Percentiles rank a stretch among this genome's conserved stretches.
Conservation (phyloP, 805 yeast species). For the Zygotorulaspora sp. region DNA sequence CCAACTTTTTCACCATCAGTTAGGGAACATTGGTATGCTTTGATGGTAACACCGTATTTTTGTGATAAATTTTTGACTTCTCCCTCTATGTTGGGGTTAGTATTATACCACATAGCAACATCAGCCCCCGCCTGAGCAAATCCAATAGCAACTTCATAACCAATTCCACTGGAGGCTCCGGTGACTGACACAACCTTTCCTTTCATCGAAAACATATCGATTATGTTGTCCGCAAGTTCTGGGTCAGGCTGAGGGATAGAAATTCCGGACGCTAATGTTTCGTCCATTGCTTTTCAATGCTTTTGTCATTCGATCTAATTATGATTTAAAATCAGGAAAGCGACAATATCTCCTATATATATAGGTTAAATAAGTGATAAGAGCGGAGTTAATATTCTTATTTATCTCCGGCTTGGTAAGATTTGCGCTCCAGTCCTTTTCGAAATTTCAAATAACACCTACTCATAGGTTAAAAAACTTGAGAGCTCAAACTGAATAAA, state of each 20-base stretch:
- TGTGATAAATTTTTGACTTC: conserved; percentile 34
- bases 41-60: conserved; percentile 55
- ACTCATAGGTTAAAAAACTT: no score
- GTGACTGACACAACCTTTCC: conserved; percentile 80
- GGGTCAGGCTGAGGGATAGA: conserved; percentile 4
- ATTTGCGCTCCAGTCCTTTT: no score
- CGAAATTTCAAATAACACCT: no score
- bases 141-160: conserved; percentile 74
- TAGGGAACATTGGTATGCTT: conserved; percentile 44
- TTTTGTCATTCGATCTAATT: no score
- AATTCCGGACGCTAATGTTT: conserved; percentile 2
- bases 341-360: no score
- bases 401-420: no score
- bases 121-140: conserved; percentile 86
- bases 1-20: conserved; percentile 26
- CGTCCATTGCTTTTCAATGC: conserved; percentile 1
- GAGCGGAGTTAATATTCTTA: no score
- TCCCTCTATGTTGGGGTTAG: conserved; percentile 42
- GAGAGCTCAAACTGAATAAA: no score
- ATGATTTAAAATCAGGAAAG: no score
- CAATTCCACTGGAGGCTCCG: conserved; percentile 84
- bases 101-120: conserved; percentile 63
- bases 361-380: no score
- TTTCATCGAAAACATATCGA: conserved; percentile 69
- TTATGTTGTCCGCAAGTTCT: conserved; percentile 2